A percentile compares a stretch with the other conserved stretches of the same genome.
Conservation (phyloP, 2,329 filamentous ascomycete species). For the Stylonectria norvegica region DNA sequence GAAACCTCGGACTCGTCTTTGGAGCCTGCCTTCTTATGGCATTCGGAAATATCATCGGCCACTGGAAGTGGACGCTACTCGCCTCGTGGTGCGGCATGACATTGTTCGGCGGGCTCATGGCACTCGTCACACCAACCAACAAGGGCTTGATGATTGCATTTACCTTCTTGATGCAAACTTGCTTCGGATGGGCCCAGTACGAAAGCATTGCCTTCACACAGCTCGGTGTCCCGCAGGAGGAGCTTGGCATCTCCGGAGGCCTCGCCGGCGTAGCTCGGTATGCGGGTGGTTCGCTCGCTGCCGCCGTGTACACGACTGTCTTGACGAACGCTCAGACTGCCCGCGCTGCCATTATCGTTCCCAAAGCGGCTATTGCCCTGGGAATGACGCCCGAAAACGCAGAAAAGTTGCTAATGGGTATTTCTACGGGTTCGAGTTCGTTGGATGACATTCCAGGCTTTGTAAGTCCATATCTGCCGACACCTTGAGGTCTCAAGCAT, state of each 20-base stretch:
- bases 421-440: not conserved
- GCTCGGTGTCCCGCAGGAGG: not conserved
- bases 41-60: not conserved
- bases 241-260: not conserved
- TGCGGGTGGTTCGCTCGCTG: not conserved
- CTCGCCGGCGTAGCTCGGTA: not conserved
- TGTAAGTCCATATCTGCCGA: not conserved
- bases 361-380: not conserved
- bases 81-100: not conserved
- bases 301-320: not conserved
- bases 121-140: not conserved
- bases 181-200: not conserved
- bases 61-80: not conserved
- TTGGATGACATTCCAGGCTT: not conserved
- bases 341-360: not conserved
- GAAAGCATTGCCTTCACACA: conserved; percentile 1
- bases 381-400: not conserved
- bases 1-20: not conserved
- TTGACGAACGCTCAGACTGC: not conserved
- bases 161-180: not conserved
- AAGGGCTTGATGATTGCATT: not conserved
- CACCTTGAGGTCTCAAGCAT: too few species aligned
- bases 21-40: not conserved
- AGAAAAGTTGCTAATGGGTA: not conserved
- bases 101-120: not conserved